These are phyloP conservation scores for Entomortierella beljakovae DNA, from an alignment of 192 early-diverging fungal genomes.

Conservation along the genomic window DNA sequence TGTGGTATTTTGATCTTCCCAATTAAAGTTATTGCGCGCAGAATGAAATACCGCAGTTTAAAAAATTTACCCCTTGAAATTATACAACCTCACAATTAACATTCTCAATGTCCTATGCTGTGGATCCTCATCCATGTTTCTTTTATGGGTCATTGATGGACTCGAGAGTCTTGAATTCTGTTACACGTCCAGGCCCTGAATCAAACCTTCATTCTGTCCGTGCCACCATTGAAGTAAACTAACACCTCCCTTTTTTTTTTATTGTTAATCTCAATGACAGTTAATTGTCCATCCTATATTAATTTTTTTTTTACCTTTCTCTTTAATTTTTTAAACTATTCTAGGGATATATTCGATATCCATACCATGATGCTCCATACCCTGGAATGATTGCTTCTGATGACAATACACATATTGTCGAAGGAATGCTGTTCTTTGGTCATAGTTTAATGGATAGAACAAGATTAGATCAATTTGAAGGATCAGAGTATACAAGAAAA, in stretches of 20 bases:
- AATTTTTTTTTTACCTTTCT: neutral
- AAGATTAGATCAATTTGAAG: conserved; percentile 46
- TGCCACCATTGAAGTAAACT: conserved; percentile 28
- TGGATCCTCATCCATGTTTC: conserved; percentile 40
- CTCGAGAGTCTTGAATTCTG: conserved; percentile 26
- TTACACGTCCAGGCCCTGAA: conserved; percentile 42
- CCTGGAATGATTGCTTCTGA: conserved; percentile 45
- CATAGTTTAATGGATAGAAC: conserved; percentile 36
- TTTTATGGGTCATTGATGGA: conserved; percentile 49
- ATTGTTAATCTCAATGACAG: neutral
- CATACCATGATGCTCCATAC: conserved; percentile 47
- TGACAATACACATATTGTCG: conserved; percentile 19
- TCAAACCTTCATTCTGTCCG: conserved; percentile 23
- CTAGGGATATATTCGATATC: conserved; percentile 40
- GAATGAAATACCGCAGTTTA: too few species aligned
- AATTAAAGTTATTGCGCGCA: too few species aligned
- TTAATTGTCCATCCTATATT: neutral
- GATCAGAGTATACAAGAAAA: conserved; percentile 37
- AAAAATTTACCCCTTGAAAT: too few species aligned
- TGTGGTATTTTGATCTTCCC: too few species aligned
- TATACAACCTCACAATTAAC: neutral
- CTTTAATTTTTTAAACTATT: neutral
- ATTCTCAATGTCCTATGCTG: conserved; percentile 12
- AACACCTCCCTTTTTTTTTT: neutral
- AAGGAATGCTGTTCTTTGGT: conserved; percentile 45